A percentile compares a stretch with the other conserved stretches of the same genome.
These are phyloP conservation scores for Stachybotrys elegans DNA, from an alignment of 2,329 filamentous ascomycete species.

Conservation along the genomic window DNA sequence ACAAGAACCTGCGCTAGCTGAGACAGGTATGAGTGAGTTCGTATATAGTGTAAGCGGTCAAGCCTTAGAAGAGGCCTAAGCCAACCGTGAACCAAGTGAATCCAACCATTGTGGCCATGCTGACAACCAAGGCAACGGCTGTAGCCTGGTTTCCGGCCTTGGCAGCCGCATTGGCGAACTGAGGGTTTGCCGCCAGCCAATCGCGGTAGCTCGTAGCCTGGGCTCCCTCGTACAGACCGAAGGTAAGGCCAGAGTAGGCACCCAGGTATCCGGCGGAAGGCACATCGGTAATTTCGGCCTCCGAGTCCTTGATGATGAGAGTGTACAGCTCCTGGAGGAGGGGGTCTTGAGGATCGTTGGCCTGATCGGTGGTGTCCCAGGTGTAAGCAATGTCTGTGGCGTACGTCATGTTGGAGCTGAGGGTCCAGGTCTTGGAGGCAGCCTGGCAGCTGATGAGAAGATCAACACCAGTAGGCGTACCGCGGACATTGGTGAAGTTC, in stretches of 20 bases:
- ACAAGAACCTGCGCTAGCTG: too few species aligned
- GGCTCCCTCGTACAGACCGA: slow-evolving; percentile 50
- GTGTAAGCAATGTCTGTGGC: slow-evolving; percentile 43
- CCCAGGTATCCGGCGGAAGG: slow-evolving; percentile 52
- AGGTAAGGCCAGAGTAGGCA: slow-evolving; percentile 42
- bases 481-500: slow-evolving; percentile 60
- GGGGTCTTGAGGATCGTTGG: slow-evolving; percentile 35
- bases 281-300: slow-evolving; percentile 41
- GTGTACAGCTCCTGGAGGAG: slow-evolving; percentile 54
- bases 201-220: slow-evolving; percentile 41
- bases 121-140: slow-evolving; percentile 48
- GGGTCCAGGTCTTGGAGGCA: slow-evolving; percentile 50
- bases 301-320: slow-evolving; percentile 57
- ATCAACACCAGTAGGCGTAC: slow-evolving; percentile 55
- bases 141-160: too few species aligned
- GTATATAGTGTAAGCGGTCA: too few species aligned
- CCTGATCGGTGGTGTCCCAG: slow-evolving; percentile 53
- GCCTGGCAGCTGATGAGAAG: slow-evolving; percentile 52
- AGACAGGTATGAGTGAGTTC: too few species aligned
- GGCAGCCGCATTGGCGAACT: too few species aligned
- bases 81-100: slow-evolving; percentile 62
- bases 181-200: too few species aligned
- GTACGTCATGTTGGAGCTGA: slow-evolving; percentile 60
- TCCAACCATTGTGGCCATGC: slow-evolving; percentile 49
- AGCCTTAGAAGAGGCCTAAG: slow-evolving; percentile 29